Conservation (phyloP, 2,329 filamentous ascomycete species). For the Penicillium sclerotigenum region DNA sequence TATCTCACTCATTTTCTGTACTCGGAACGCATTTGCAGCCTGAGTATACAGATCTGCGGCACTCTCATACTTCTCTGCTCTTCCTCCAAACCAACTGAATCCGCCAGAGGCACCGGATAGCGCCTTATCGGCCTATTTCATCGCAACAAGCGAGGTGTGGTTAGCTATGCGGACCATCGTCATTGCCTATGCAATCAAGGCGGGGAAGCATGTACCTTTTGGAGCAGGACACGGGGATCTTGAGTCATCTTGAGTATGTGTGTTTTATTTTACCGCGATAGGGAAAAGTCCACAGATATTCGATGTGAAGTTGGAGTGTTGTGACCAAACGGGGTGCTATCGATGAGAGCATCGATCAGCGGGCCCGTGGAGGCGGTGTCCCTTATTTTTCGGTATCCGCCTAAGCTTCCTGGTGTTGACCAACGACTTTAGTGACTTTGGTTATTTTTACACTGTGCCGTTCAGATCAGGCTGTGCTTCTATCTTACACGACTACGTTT, state of each 20-base stretch:
- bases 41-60: slow-evolving; percentile 84
- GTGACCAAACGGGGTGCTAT: slow-evolving; percentile 14
- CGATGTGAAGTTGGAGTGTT: slow-evolving; percentile 17
- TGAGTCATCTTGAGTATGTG: slow-evolving; percentile 58
- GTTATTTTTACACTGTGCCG: background rate
- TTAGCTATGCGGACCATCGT: slow-evolving; percentile 29
- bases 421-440: background rate
- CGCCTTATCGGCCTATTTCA: slow-evolving; percentile 76
- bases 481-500: background rate
- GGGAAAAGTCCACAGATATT: slow-evolving; percentile 1
- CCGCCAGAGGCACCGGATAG: slow-evolving; percentile 70
- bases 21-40: slow-evolving; percentile 86
- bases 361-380: slow-evolving; percentile 24
- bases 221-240: slow-evolving; percentile 73
- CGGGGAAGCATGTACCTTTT: slow-evolving; percentile 58
- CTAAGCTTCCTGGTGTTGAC: slow-evolving; percentile 4
- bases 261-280: slow-evolving; percentile 2
- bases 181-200: slow-evolving; percentile 21
- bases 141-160: slow-evolving; percentile 18
- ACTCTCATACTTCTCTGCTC: slow-evolving; percentile 83
- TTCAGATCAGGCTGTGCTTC: background rate
- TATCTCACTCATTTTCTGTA: slow-evolving; percentile 73
- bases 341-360: slow-evolving; percentile 24
- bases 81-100: slow-evolving; percentile 85
- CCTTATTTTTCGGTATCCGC: slow-evolving; percentile 13